A percentile compares a stretch with the other conserved stretches of the same genome.
These are phyloP conservation scores for Saccharomycopsis capsularis DNA, from an alignment of 805 yeast species.

Conservation along the genomic window DNA sequence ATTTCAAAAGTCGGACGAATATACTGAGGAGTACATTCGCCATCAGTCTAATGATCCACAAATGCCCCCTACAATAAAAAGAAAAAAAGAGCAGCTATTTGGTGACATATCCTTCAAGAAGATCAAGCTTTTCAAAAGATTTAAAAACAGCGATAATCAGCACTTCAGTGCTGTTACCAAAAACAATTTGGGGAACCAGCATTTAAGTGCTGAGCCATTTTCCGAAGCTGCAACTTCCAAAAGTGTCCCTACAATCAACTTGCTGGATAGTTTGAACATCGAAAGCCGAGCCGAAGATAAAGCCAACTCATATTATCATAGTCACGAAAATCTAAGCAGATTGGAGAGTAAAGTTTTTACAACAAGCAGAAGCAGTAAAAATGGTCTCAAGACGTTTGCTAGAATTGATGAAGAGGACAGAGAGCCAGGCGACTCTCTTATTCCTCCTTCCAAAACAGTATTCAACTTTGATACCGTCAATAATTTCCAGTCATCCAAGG, in stretches of 20 bases:
- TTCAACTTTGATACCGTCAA: slow-evolving; percentile 1
- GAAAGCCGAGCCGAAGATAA: no score
- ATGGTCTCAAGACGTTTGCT: not conserved
- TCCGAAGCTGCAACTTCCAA: no score
- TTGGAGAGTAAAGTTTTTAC: not conserved
- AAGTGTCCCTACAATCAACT: no score
- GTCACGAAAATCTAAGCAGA: not conserved
- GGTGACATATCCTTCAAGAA: slow-evolving; percentile 5
- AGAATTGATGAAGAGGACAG: not conserved
- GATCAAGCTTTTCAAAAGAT: slow-evolving; percentile 9
- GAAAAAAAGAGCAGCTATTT: not conserved
- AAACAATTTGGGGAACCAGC: no score
- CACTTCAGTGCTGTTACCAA: not conserved
- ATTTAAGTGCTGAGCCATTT: no score
- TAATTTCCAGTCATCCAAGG: no score
- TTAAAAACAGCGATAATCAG: not conserved
- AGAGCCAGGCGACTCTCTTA: not conserved
- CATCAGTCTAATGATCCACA: not conserved
- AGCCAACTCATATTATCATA: not conserved
- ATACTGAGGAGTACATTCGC: not conserved
- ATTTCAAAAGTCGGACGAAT: not conserved
- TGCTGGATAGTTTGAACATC: no score
- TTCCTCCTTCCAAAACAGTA: not conserved
- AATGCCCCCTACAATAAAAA: not conserved
- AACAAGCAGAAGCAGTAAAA: not conserved